A percentile compares a stretch with the other conserved stretches of the same genome.
Conservation (phyloP, 73 alveolate species). For the Paramecium biaurelia region DNA sequence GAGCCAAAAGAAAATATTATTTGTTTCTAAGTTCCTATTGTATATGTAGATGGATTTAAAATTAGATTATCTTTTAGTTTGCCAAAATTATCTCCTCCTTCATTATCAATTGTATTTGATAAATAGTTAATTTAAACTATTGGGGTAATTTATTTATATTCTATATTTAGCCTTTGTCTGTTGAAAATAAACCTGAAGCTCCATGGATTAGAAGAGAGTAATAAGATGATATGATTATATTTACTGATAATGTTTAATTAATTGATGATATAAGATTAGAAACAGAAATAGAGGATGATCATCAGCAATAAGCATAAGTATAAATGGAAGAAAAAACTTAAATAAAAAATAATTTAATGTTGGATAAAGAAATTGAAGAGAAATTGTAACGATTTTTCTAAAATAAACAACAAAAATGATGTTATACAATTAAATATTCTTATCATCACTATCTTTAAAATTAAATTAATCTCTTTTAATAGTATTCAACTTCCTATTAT, state of each 20-base stretch:
- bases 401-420: not conserved
- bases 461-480: not conserved
- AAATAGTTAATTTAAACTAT: constrained; percentile 44
- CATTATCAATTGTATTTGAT: constrained; percentile 53
- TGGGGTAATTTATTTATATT: not conserved
- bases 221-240: constrained; percentile 52
- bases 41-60: constrained; percentile 45
- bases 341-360: constrained; percentile 56
- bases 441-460: not conserved
- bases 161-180: constrained; percentile 44
- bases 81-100: constrained; percentile 64
- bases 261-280: constrained; percentile 60
- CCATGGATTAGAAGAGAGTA: constrained; percentile 73
- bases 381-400: constrained; percentile 30
- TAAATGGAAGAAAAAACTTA: constrained; percentile 31
- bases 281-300: constrained; percentile 58
- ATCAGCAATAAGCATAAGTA: not conserved
- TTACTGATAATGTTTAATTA: constrained; percentile 65
- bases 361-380: constrained; percentile 60
- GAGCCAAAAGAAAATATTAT: constrained; percentile 55
- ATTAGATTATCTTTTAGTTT: constrained; percentile 60
- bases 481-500: not conserved
- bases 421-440: not conserved
- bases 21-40: constrained; percentile 56
- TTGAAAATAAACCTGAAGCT: constrained; percentile 72